Conservation (phyloP, 495 filamentous ascomycete genomes). For the Daldinia bambusicola region DNA sequence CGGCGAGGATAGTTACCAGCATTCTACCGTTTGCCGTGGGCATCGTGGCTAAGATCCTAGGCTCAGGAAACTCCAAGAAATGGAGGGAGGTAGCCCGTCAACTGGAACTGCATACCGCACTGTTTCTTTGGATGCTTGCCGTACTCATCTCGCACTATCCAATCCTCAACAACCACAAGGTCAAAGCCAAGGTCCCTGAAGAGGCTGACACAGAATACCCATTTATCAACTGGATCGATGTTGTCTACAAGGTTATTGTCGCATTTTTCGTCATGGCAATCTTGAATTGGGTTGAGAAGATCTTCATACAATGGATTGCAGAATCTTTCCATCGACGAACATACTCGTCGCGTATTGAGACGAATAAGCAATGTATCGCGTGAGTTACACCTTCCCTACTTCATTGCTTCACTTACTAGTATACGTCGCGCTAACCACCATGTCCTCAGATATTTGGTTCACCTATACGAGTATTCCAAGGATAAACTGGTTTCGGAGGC, state of each 20-base stretch:
- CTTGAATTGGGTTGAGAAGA: conserved; percentile 90
- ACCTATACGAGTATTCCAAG: conserved; percentile 85
- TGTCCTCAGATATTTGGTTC: conserved; percentile 68
- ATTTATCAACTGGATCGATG: conserved; percentile 73
- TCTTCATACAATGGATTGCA: conserved; percentile 94
- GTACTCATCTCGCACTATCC: conserved; percentile 78
- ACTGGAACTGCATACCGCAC: conserved; percentile 83
- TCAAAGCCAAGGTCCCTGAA: conserved; percentile 46
- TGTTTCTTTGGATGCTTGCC: conserved; percentile 94
- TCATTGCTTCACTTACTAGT: not conserved
- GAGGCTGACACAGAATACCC: conserved; percentile 48
- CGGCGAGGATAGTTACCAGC: conserved; percentile 78
- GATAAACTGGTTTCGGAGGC: conserved; percentile 76
- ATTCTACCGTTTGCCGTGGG: conserved; percentile 74
- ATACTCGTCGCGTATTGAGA: conserved; percentile 89
- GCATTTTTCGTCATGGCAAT: conserved; percentile 80
- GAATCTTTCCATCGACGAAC: conserved; percentile 92
- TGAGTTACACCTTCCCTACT: conserved; percentile 39
- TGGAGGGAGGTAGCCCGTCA: conserved; percentile 91
- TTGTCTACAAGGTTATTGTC: conserved; percentile 88
- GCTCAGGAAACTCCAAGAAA: conserved; percentile 86
- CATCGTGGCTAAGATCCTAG: conserved; percentile 77
- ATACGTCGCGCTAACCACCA: conserved; percentile 10
- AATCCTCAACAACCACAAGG: conserved; percentile 79
- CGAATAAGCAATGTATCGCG: conserved; percentile 89